Conservation (phyloP, 495 filamentous ascomycete species). For the Neurospora tetraspora region DNA sequence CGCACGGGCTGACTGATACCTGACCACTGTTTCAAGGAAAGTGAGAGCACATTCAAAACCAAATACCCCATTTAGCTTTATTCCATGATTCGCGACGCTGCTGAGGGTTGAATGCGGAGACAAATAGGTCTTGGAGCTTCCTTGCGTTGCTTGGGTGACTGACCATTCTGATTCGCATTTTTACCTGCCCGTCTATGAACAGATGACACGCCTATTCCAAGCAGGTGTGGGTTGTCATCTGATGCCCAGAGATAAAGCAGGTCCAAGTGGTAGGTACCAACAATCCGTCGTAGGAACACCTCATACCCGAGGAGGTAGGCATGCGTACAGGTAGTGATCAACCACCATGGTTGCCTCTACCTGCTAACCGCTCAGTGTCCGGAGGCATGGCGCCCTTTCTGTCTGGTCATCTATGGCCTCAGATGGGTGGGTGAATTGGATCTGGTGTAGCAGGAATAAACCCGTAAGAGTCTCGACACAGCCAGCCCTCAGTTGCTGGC, state of each 20-base stretch:
- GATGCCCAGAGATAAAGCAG: neutral
- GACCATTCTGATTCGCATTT: neutral
- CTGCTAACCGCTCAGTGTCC: neutral
- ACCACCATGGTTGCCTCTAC: neutral
- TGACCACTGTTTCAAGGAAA: neutral
- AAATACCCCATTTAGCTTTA: neutral
- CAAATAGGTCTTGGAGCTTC: neutral
- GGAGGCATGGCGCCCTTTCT: neutral
- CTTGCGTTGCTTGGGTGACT: neutral
- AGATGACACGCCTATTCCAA: neutral
- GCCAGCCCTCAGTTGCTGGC: neutral
- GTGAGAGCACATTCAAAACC: neutral
- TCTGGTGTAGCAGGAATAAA: neutral
- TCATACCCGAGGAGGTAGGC: neutral
- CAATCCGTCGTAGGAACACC: neutral
- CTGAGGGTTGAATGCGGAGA: neutral
- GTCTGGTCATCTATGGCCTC: neutral
- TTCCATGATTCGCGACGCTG: neutral
- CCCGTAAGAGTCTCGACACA: neutral
- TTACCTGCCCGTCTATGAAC: neutral
- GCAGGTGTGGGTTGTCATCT: neutral
- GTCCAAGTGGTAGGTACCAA: neutral
- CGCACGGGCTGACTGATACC: conserved; percentile 5
- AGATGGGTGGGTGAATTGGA: neutral
- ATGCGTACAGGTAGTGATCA: neutral